These are phyloP conservation scores for Parasarocladium wereldwijsianum DNA, from an alignment of 2,329 filamentous ascomycete genomes.

Conservation along the genomic window DNA sequence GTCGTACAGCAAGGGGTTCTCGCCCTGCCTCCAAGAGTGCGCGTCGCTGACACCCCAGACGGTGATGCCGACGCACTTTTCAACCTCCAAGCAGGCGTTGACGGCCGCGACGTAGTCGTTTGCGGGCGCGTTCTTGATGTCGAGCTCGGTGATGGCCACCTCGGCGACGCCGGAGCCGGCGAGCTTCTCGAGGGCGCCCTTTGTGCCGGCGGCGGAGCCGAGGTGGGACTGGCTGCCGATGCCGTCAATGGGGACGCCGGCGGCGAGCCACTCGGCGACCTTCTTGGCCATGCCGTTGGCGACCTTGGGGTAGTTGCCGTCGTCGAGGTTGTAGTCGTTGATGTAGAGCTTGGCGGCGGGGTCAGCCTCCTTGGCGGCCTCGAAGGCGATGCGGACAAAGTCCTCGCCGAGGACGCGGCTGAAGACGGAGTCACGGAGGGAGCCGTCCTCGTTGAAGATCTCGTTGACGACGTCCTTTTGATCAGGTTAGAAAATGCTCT, in stretches of 20 bases:
- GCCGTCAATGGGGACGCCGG: slow-evolving; percentile 51
- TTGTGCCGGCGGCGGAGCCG: slow-evolving; percentile 28
- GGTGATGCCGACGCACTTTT: slow-evolving; percentile 51
- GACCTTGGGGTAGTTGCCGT: slow-evolving; percentile 41
- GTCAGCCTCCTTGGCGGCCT: slow-evolving; percentile 51
- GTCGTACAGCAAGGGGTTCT: slow-evolving; percentile 39
- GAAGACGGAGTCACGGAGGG: slow-evolving; percentile 46
- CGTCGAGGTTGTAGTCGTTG: slow-evolving; percentile 60
- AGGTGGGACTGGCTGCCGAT: slow-evolving; percentile 47
- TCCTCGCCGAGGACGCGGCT: slow-evolving; percentile 53
- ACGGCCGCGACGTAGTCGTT: slow-evolving; percentile 45
- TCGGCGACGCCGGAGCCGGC: slow-evolving; percentile 36
- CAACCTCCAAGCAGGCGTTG: slow-evolving; percentile 40
- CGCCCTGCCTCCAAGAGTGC: slow-evolving; percentile 33
- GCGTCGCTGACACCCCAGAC: slow-evolving; percentile 40
- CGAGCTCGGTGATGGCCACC: slow-evolving; percentile 52
- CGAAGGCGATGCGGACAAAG: slow-evolving; percentile 56
- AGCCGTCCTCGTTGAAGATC: slow-evolving; percentile 47
- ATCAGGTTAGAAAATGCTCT: background rate
- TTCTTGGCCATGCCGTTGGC: slow-evolving; percentile 34
- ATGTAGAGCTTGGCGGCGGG: slow-evolving; percentile 58
- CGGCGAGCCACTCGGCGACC: slow-evolving; percentile 48
- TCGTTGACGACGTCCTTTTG: slow-evolving; percentile 44
- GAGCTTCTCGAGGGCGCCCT: slow-evolving; percentile 35
- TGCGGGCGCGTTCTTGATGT: slow-evolving; percentile 42